Evolutionary conservation across 306 rosid species (phyloP).

Genomic region (Dryas alaskensis): DNA sequence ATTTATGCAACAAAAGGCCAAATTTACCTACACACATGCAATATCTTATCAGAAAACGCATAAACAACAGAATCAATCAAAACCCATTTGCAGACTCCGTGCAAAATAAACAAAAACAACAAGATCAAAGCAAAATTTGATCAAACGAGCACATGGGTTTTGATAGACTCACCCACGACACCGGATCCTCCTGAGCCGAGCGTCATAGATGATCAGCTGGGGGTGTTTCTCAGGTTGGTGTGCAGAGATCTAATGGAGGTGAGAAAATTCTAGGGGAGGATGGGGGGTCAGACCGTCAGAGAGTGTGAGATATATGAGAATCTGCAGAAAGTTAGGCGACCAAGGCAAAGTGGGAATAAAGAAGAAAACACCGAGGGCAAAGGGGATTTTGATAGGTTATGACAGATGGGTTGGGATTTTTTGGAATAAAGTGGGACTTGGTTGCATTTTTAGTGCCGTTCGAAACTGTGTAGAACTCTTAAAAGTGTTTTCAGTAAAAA

Average conservation of each 20-base stretch:
- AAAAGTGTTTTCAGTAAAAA: too few species aligned
- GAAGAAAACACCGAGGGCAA: constrained; percentile 11
- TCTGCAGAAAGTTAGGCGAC: constrained; percentile 22
- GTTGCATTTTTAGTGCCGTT: background rate
- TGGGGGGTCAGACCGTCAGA: constrained; percentile 18
- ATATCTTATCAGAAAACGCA: constrained; percentile 26
- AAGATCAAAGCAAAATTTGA: constrained; percentile 4
- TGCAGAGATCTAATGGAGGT: constrained; percentile 61
- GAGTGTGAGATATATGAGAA: constrained; percentile 16
- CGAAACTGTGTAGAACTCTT: too few species aligned
- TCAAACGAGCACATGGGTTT: constrained; percentile 1
- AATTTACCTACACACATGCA: background rate
- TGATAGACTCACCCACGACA: constrained; percentile 78
- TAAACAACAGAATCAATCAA: constrained; percentile 9
- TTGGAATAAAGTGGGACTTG: constrained; percentile 6
- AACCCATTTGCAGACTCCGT: background rate
- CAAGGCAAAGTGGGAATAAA: constrained; percentile 41
- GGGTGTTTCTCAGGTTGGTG: constrained; percentile 17
- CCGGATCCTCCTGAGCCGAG: constrained; percentile 97
- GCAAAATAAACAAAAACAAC: background rate
- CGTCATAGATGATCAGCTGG: constrained; percentile 68
- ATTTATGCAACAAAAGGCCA: background rate
- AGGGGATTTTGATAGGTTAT: constrained; percentile 20
- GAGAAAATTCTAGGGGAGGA: constrained; percentile 12
- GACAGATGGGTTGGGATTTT: constrained; percentile 14